phyloP scores from a whole-genome alignment of 768 basidiomycete genomes.

The Suillus americanus region DNA sequence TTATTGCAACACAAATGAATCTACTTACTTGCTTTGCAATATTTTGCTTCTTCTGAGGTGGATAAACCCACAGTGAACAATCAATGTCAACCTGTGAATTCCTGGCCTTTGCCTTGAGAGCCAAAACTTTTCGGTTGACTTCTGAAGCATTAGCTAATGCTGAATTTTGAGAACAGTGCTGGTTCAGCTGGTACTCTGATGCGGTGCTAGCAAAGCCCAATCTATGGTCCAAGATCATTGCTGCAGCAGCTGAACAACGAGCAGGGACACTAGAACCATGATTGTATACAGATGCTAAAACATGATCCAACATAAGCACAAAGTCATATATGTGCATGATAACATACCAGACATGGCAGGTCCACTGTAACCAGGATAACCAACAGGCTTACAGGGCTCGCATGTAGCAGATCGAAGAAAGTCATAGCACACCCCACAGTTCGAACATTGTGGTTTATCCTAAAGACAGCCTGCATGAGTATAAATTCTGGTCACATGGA shows the following conservation, averaged over 20 bases:
- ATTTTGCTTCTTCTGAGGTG: neutral
- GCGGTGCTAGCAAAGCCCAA: neutral
- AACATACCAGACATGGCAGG: too few relatives aligned
- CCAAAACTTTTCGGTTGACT: neutral
- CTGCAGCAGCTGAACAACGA: neutral
- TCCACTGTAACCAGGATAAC: neutral
- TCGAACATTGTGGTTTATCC: neutral
- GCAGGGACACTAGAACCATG: neutral
- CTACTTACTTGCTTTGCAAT: neutral
- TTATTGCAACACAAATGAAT: neutral
- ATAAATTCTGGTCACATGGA: neutral
- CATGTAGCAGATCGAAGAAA: neutral
- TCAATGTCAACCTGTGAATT: neutral
- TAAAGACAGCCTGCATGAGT: neutral
- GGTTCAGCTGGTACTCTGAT: neutral
- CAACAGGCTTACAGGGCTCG: neutral
- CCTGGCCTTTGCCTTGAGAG: neutral
- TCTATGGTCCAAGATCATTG: neutral
- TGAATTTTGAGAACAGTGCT: neutral
- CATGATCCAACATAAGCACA: neutral
- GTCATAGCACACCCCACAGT: neutral
- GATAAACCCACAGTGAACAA: neutral
- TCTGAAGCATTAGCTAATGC: neutral
- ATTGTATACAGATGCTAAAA: neutral
- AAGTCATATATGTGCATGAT: neutral